phyloP scores from a whole-genome alignment of 2,329 filamentous ascomycete species.

The Ophiosphaerella narmari region DNA sequence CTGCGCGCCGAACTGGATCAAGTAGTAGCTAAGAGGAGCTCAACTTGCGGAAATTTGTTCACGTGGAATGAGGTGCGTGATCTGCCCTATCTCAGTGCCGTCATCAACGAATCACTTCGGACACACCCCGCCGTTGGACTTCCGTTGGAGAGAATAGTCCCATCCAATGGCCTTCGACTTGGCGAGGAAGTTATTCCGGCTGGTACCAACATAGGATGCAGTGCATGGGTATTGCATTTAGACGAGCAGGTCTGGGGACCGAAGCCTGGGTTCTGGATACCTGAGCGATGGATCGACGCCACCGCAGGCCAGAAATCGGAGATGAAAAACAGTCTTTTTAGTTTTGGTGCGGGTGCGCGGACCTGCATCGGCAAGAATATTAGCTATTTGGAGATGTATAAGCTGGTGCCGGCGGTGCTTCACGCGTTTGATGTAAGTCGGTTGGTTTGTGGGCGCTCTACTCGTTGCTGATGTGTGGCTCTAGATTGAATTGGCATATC shows the following conservation, averaged over 20 bases:
- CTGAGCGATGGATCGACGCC: constrained; percentile 22
- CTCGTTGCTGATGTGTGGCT: neutral
- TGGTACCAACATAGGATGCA: constrained; percentile 19
- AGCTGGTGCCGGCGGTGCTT: constrained; percentile 17
- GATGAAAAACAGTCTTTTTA: constrained; percentile 36
- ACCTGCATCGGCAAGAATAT: constrained; percentile 24
- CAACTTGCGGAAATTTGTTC: constrained; percentile 1
- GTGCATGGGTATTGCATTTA: constrained; percentile 17
- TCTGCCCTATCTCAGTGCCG: constrained; percentile 48
- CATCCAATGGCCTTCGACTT: constrained; percentile 36
- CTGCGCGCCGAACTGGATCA: constrained; percentile 21
- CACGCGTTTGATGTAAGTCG: constrained; percentile 15
- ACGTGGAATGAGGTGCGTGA: constrained; percentile 9
- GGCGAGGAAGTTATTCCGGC: constrained; percentile 4
- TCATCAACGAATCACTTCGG: constrained; percentile 52
- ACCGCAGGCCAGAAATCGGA: constrained; percentile 15
- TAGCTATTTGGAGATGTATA: constrained; percentile 23
- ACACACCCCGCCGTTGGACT: constrained; percentile 50
- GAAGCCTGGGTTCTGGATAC: constrained; percentile 12
- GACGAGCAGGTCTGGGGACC: constrained; percentile 11
- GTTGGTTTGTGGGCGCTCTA: neutral
- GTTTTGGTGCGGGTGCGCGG: constrained; percentile 16
- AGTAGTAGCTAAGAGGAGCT: constrained; percentile 12
- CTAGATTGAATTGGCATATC: constrained; percentile 8
- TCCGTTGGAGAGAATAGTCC: constrained; percentile 46